These are phyloP conservation scores for Pleurotus salmoneostramineus DNA, from an alignment of 768 basidiomycete genomes.

Conservation along the genomic window DNA sequence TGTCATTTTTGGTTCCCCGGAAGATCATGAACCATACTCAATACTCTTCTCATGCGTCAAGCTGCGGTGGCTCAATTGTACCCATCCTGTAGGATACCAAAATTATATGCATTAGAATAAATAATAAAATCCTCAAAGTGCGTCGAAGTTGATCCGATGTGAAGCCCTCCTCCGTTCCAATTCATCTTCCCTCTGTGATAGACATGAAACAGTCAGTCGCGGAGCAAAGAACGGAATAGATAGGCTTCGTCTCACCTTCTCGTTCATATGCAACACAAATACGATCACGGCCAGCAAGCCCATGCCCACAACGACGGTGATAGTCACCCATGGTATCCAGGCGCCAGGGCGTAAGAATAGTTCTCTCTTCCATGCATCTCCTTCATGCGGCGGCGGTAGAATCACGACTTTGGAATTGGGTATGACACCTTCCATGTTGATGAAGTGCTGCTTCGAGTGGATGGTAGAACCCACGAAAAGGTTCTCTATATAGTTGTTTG, in stretches of 20 bases:
- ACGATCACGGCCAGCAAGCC: constrained; percentile 76
- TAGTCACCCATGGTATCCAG: constrained; percentile 98
- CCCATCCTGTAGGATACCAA: too few species aligned
- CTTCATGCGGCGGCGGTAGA: constrained; percentile 60
- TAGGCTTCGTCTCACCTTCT: constrained; percentile 61
- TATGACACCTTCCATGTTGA: constrained; percentile 95
- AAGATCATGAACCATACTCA: too few species aligned
- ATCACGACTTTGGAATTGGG: constrained; percentile 98
- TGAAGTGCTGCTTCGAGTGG: constrained; percentile 66
- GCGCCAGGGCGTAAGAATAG: constrained; percentile 91
- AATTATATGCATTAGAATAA: background rate
- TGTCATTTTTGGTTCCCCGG: too few species aligned
- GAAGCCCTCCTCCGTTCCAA: constrained; percentile 80
- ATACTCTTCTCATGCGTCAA: too few species aligned
- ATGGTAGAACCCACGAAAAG: constrained; percentile 93
- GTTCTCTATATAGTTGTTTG: constrained; percentile 99
- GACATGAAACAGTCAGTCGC: constrained; percentile 6
- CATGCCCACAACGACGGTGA: constrained; percentile 76
- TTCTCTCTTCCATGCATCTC: constrained; percentile 77
- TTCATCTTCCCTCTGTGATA: constrained; percentile 86
- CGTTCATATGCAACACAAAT: constrained; percentile 82
- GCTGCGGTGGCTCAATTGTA: too few species aligned
- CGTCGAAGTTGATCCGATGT: constrained; percentile 98
- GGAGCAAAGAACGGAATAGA: constrained; percentile 1
- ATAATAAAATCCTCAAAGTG: constrained; percentile 48